phyloP scores from a whole-genome alignment of 2,329 filamentous ascomycete species.

The Diplodia mutila region DNA sequence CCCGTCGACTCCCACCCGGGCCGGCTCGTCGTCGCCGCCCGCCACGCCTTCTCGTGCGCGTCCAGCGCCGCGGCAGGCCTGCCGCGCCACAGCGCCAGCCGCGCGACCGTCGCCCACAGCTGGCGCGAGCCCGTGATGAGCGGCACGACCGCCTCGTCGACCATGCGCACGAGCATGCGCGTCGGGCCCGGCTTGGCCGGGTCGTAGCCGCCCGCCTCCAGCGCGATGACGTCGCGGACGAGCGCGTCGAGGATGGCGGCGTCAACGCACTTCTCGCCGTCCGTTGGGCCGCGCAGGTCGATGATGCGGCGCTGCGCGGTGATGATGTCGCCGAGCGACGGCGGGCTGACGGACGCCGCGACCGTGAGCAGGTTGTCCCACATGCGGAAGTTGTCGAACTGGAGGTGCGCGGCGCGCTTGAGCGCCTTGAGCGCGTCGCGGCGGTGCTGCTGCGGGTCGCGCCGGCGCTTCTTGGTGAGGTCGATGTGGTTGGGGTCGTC shows the following conservation, averaged over 20 bases:
- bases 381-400: slow-evolving; percentile 86
- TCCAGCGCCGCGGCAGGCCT: slow-evolving; percentile 75
- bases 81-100: slow-evolving; percentile 72
- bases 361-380: slow-evolving; percentile 97
- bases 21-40: slow-evolving; percentile 62
- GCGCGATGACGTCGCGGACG: slow-evolving; percentile 68
- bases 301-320: slow-evolving; percentile 75
- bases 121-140: slow-evolving; percentile 79
- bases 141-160: slow-evolving; percentile 76
- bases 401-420: slow-evolving; percentile 81
- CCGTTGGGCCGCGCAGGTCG: slow-evolving; percentile 66
- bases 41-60: slow-evolving; percentile 88
- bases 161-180: slow-evolving; percentile 67
- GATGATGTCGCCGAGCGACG: slow-evolving; percentile 74
- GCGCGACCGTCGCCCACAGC: slow-evolving; percentile 76
- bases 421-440: slow-evolving; percentile 80
- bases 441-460: slow-evolving; percentile 65
- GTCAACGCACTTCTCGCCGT: slow-evolving; percentile 80
- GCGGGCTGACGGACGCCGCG: slow-evolving; percentile 74
- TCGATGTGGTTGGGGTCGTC: slow-evolving; percentile 29
- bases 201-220: slow-evolving; percentile 47
- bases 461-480: slow-evolving; percentile 28
- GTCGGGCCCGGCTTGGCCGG: slow-evolving; percentile 54
- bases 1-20: slow-evolving; percentile 58
- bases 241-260: slow-evolving; percentile 71